Evolutionary conservation across 2,329 filamentous ascomycete species (phyloP).

Genomic region (Aspergillus ochraceoroseus): DNA sequence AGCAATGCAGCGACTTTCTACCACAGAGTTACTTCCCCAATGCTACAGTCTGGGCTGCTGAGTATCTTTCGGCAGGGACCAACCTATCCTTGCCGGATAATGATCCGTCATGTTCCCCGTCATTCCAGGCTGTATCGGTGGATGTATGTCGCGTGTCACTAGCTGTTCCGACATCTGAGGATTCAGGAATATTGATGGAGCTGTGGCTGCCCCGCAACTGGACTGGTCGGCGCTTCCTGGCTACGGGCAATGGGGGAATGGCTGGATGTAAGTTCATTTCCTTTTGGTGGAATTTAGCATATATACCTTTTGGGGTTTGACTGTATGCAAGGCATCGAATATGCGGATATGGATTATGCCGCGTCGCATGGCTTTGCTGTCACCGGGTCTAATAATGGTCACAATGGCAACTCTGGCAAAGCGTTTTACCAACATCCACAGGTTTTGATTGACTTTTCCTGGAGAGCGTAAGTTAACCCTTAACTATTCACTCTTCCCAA

Average conservation of each 20-base stretch:
- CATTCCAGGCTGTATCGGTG: background rate
- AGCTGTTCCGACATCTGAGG: background rate
- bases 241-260: slow-evolving; percentile 12
- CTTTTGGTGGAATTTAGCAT: no score
- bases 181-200: slow-evolving; percentile 5
- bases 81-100: slow-evolving; percentile 3
- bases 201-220: slow-evolving; percentile 10
- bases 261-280: slow-evolving; percentile 5
- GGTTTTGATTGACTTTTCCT: slow-evolving; percentile 7
- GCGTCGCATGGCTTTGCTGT: slow-evolving; percentile 10
- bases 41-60: background rate
- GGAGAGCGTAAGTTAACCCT: slow-evolving; percentile 9
- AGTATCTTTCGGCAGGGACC: slow-evolving; percentile 1
- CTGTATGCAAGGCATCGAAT: slow-evolving; percentile 8
- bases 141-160: slow-evolving; percentile 3
- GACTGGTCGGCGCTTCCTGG: slow-evolving; percentile 8
- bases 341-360: slow-evolving; percentile 11
- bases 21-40: background rate
- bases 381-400: slow-evolving; percentile 13
- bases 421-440: slow-evolving; percentile 5
- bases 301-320: no score
- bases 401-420: slow-evolving; percentile 7
- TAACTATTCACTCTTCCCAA: no score
- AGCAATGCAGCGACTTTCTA: slow-evolving; percentile 1
- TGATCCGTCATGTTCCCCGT: background rate